A percentile compares a stretch with the other conserved stretches of the same genome.
Conservation (phyloP, 345 rosid genomes). For the Murraya koenigii region DNA sequence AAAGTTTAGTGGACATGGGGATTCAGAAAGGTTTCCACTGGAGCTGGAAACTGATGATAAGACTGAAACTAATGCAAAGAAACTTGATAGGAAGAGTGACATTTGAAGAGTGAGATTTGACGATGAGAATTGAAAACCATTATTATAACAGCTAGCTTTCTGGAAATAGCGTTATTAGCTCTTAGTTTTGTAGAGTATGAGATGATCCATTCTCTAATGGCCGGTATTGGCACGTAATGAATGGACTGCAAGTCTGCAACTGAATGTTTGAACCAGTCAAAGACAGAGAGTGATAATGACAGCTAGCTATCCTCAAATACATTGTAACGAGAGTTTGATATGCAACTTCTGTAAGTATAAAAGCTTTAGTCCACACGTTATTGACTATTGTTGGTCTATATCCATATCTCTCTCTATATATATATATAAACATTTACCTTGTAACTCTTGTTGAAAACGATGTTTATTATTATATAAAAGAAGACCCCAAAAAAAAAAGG, state of each 20-base stretch:
- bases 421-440: no score
- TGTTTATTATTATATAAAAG: neutral
- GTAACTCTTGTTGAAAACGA: neutral
- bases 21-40: neutral
- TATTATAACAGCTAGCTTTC: neutral
- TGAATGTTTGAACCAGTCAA: neutral
- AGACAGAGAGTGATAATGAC: neutral
- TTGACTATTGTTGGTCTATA: neutral
- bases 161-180: neutral
- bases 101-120: conserved; percentile 7
- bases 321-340: neutral
- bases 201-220: neutral
- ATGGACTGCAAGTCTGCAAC: neutral
- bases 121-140: neutral
- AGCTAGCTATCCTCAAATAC: neutral
- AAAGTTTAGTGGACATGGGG: conserved; percentile 35
- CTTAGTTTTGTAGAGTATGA: neutral
- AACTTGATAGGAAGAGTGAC: conserved; percentile 9
- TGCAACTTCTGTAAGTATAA: neutral
- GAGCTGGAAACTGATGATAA: conserved; percentile 3
- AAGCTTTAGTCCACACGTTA: neutral
- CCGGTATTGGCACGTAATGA: conserved; percentile 7
- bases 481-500: no score
- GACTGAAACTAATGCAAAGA: conserved; percentile 4
- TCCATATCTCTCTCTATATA: no score